Percentiles rank a stretch among this genome's conserved stretches.
phyloP scores from a whole-genome alignment of 352 stramenopile species.

The Globisporangium spinosum region DNA sequence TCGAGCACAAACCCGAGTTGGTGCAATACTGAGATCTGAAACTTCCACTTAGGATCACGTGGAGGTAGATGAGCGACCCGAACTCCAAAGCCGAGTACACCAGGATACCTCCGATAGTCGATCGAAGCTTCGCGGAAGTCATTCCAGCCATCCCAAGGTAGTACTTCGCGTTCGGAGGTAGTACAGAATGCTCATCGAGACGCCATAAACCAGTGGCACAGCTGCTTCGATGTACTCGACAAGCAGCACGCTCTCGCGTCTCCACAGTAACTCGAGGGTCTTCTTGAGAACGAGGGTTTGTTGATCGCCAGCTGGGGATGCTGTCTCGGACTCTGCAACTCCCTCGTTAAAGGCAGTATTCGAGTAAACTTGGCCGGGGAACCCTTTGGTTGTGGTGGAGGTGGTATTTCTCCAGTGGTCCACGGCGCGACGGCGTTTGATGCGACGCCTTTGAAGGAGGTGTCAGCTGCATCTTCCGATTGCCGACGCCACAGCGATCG shows the following conservation, averaged over 20 bases:
- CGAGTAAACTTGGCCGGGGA: too few species aligned
- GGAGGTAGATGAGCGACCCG: background rate
- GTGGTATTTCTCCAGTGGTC: too few species aligned
- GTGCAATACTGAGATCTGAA: background rate
- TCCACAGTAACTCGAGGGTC: constrained; percentile 18
- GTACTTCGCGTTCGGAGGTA: background rate
- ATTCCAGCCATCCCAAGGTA: background rate
- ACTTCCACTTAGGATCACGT: background rate
- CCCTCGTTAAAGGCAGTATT: too few species aligned
- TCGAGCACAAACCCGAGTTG: background rate
- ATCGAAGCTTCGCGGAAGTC: background rate
- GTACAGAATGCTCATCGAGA: background rate
- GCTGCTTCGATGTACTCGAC: background rate
- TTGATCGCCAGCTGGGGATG: too few species aligned
- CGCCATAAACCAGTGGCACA: background rate
- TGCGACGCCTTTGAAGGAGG: too few species aligned
- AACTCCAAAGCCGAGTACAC: background rate
- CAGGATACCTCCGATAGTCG: background rate
- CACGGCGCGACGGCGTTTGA: too few species aligned
- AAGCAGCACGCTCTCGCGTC: background rate
- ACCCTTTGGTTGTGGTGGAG: too few species aligned
- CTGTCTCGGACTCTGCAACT: too few species aligned
- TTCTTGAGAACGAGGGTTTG: too few species aligned
- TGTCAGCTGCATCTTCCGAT: too few species aligned
- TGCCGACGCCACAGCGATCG: too few species aligned